These are phyloP conservation scores for Globisporangium cystogenes DNA, from an alignment of 352 stramenopile species.

Conservation along the genomic window DNA sequence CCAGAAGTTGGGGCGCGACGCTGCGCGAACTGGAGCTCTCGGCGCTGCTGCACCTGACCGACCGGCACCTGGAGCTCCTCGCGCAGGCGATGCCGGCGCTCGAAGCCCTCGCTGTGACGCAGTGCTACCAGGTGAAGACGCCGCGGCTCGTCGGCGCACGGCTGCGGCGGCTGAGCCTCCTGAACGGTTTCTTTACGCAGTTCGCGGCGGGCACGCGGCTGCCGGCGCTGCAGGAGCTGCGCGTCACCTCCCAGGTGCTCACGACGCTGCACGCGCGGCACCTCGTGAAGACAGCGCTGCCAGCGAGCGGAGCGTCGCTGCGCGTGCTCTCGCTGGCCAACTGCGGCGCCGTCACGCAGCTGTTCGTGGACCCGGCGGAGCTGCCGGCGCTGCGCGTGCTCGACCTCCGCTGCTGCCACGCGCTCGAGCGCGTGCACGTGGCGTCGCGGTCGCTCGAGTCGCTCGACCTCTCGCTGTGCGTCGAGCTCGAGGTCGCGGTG, in stretches of 20 bases:
- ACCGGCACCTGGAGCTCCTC: conserved; percentile 34
- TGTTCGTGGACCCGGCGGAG: conserved; percentile 50
- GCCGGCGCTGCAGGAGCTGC: conserved; percentile 38
- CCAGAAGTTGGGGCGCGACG: conserved; percentile 4
- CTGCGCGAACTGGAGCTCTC: conserved; percentile 39
- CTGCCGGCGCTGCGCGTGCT: conserved; percentile 39
- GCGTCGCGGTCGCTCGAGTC: conserved; percentile 32
- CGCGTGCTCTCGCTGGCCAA: conserved; percentile 28
- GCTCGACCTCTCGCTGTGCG: conserved; percentile 37
- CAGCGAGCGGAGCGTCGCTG: conserved; percentile 16
- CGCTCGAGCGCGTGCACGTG: conserved; percentile 54
- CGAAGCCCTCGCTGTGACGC: conserved; percentile 31
- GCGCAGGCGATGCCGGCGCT: conserved; percentile 32
- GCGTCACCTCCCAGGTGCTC: conserved; percentile 41
- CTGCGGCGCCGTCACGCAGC: conserved; percentile 50
- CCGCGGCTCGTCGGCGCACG: conserved; percentile 28
- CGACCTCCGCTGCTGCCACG: conserved; percentile 34
- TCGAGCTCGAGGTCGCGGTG: conserved; percentile 35
- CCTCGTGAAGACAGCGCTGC: conserved; percentile 39
- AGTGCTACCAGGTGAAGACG: conserved; percentile 59
- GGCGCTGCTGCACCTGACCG: conserved; percentile 39
- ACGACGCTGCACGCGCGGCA: conserved; percentile 29
- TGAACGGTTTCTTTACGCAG: conserved; percentile 35
- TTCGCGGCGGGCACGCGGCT: conserved; percentile 38
- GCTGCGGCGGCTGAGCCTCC: conserved; percentile 30